Conservation (phyloP, 2,329 filamentous ascomycete species). For the Cladophialophora immunda region DNA sequence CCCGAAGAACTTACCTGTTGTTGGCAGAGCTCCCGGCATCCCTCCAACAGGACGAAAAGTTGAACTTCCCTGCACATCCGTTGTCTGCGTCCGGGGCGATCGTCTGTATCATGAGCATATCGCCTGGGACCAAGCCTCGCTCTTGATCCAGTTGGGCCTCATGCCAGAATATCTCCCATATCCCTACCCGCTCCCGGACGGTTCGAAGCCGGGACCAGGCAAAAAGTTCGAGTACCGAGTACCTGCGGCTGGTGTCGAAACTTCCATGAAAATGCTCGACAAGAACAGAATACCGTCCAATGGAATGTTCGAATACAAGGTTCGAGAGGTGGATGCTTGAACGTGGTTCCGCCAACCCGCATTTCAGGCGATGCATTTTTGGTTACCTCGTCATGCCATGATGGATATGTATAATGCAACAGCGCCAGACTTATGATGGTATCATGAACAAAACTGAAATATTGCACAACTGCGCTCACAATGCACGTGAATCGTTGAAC, state of each 20-base stretch:
- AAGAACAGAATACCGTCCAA: conserved; percentile 63
- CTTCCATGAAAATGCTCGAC: conserved; percentile 60
- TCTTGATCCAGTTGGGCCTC: conserved; percentile 68
- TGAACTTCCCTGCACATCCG: conserved; percentile 69
- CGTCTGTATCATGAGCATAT: conserved; percentile 76
- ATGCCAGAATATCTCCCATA: conserved; percentile 72
- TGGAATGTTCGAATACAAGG: conserved; percentile 59
- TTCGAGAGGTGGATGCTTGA: conserved; percentile 40
- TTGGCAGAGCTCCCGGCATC: conserved; percentile 63
- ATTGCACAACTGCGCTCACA: neutral
- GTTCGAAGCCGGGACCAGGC: conserved; percentile 46
- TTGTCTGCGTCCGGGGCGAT: conserved; percentile 74
- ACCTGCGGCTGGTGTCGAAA: conserved; percentile 67
- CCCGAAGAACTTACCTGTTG: neutral
- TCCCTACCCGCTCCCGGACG: conserved; percentile 60
- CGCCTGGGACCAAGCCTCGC: conserved; percentile 72
- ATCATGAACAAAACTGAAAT: neutral
- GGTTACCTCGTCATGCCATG: neutral
- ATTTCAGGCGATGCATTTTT: conserved; percentile 3
- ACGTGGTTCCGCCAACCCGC: neutral
- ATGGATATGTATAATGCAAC: neutral
- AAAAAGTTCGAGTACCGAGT: conserved; percentile 66
- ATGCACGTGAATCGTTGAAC: conserved; percentile 12
- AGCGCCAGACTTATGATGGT: conserved; percentile 1
- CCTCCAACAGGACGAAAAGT: conserved; percentile 64